Percentiles rank a stretch among this genome's conserved stretches.
Conservation (phyloP, 495 filamentous ascomycete species). For the Hypomontagnella submonticulosa region DNA sequence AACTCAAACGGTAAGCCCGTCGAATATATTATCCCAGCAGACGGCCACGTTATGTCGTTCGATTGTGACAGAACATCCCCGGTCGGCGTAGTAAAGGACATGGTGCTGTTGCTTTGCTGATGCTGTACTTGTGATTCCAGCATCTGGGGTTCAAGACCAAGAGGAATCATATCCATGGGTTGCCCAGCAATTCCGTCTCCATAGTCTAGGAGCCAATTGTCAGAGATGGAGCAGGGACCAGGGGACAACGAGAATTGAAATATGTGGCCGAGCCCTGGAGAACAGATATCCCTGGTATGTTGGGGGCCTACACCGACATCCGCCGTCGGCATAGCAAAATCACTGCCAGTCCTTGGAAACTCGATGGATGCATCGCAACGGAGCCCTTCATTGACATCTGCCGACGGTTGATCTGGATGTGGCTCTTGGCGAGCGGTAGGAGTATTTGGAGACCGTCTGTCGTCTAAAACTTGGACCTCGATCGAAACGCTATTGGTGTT, state of each 20-base stretch:
- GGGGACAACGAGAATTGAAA: background rate
- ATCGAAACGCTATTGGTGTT: conserved; percentile 6
- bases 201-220: background rate
- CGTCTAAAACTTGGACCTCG: conserved; percentile 15
- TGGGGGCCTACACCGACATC: too few relatives aligned
- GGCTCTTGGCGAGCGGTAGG: background rate
- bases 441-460: conserved; percentile 18
- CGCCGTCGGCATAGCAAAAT: too few relatives aligned
- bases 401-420: background rate
- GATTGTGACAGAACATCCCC: too few relatives aligned
- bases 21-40: background rate
- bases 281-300: background rate
- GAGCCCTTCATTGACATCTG: background rate
- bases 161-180: background rate
- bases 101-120: background rate
- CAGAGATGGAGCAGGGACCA: background rate
- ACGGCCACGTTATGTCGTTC: too few relatives aligned
- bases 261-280: background rate
- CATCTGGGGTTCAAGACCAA: too few relatives aligned
- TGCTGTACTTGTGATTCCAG: background rate
- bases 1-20: conserved; percentile 26
- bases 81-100: background rate
- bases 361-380: too few relatives aligned
- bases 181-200: background rate
- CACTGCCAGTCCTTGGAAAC: too few relatives aligned